Evolutionary conservation across 169 alveolate species (phyloP).

Genomic region (Plasmodium inui): DNA sequence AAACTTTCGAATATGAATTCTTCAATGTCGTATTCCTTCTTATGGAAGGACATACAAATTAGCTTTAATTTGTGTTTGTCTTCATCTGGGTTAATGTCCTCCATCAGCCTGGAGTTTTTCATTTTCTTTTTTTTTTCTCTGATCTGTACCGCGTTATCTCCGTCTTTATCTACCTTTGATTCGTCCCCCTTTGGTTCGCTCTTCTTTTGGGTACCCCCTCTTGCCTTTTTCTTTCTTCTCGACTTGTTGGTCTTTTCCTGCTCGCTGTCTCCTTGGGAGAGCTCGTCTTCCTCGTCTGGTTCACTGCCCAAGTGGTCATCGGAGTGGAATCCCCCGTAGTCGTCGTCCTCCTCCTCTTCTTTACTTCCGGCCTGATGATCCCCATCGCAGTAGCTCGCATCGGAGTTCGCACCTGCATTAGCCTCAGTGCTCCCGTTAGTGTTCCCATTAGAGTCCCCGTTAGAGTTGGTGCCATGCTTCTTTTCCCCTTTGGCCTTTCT

Average conservation of each 20-base stretch:
- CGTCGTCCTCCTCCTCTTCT: not conserved
- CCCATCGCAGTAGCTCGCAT: not conserved
- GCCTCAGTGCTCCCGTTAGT: not conserved
- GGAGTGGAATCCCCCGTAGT: not conserved
- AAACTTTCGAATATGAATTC: conserved; percentile 52
- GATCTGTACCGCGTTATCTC: not conserved
- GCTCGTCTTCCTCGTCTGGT: conserved; percentile 1
- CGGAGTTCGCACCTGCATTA: not conserved
- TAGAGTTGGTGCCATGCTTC: not conserved
- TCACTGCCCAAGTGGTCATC: not conserved
- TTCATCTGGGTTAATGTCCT: conserved; percentile 33
- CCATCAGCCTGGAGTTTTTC: conserved; percentile 68
- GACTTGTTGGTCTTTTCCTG: not conserved
- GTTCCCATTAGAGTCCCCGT: not conserved
- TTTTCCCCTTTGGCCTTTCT: not conserved
- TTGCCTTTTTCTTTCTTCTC: conserved; percentile 11
- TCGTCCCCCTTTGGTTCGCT: conserved; percentile 4
- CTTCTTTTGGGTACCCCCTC: not conserved
- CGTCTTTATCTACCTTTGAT: conserved; percentile 18
- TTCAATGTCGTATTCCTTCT: conserved; percentile 65
- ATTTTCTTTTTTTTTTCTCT: conserved; percentile 22
- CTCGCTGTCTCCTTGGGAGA: not conserved
- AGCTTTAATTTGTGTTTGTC: conserved; percentile 46
- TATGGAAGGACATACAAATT: conserved; percentile 55
- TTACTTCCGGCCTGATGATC: not conserved